Base-by-base conservation (phyloP, 257 asterid genomes). In the Striga asiatica region DNA sequence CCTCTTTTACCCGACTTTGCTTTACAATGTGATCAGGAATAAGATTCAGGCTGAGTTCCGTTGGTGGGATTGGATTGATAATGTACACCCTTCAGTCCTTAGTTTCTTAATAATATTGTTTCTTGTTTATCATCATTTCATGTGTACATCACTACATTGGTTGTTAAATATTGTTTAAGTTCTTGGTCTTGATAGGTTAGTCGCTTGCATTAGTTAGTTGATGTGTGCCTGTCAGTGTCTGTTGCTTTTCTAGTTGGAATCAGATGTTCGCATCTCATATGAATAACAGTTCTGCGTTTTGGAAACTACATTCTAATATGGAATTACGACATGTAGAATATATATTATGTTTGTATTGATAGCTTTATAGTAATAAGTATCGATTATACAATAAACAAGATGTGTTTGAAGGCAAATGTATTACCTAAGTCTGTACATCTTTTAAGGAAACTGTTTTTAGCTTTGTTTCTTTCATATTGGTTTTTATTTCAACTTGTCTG, bases 31-130 rank as follows among this genome's bases (percentile, higher is more conserved):
- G 9, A 32, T 48, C 54, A 48, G 54, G 54, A 48, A 48, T 23
- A 48, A 48, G 18, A 48, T 48, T 22, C 54, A 48, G 54, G 31
- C 54, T 18, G 32, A 48, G 34, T 48, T 48, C 32, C 54, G 14
- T 21, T 48, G 54, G 54, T 48, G 54, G 54, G 54, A 48, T 22
- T 48, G 54, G 54, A 48, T 48, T 23, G 54, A 48, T 23, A 23
- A 22, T 21, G 54, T 48, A 48, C 8, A 10, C 18, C 10, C 3
- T 48, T 35, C 34, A 9, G n/a, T 48, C 32, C 54, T 22, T 22
- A 22, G 12, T 19, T 18, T 46, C 6, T 2, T 34, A 8, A 32
- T 13, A 32, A 31, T 8, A 9, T 34, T 35, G 32, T 54, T 18
- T 54, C 19, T 32, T 34, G 29, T 54, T 35, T 31, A 34, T 54